phyloP scores from a whole-genome alignment of 2,329 filamentous ascomycete genomes.

The Exophiala lecanii-corni region DNA sequence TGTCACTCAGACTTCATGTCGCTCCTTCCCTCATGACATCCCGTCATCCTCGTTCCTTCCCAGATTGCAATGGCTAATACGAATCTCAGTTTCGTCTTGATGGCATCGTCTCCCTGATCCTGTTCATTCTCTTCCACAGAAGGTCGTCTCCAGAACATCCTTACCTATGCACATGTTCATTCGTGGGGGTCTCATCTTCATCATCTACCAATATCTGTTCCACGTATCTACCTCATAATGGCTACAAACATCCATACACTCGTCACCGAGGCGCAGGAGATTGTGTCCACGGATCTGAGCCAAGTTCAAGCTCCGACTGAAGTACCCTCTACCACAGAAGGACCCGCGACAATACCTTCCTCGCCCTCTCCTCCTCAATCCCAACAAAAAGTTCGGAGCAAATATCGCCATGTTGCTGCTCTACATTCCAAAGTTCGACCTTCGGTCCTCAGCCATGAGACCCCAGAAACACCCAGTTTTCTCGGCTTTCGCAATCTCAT shows the following conservation, averaged over 20 bases:
- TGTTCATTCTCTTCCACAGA: too few species aligned
- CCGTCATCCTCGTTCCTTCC: conserved; percentile 3
- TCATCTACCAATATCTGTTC: neutral
- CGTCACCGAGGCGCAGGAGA: conserved; percentile 15
- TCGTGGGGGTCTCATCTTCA: too few species aligned
- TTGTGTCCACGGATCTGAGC: conserved; percentile 13
- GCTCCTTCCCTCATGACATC: conserved; percentile 12
- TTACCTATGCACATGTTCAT: too few species aligned
- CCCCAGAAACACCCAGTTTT: conserved; percentile 71
- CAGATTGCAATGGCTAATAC: too few species aligned
- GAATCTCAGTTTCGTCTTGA: too few species aligned
- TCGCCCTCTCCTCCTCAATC: neutral
- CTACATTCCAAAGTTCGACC: conserved; percentile 68
- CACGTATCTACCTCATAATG: conserved; percentile 10
- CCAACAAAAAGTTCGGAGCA: conserved; percentile 35
- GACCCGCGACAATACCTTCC: neutral
- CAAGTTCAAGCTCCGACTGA: conserved; percentile 11
- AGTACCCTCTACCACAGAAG: conserved; percentile 6
- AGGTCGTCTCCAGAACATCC: too few species aligned
- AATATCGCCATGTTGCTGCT: conserved; percentile 89
- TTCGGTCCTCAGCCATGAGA: conserved; percentile 83
- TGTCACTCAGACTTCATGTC: neutral
- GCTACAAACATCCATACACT: conserved; percentile 19
- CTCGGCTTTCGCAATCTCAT: conserved; percentile 93
- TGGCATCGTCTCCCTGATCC: too few species aligned